Evolutionary conservation across 371 early-diverging fungal species (phyloP), one percentile per base, ranked within the genome.

Genomic region (Saksenaea vasiformis): DNA sequence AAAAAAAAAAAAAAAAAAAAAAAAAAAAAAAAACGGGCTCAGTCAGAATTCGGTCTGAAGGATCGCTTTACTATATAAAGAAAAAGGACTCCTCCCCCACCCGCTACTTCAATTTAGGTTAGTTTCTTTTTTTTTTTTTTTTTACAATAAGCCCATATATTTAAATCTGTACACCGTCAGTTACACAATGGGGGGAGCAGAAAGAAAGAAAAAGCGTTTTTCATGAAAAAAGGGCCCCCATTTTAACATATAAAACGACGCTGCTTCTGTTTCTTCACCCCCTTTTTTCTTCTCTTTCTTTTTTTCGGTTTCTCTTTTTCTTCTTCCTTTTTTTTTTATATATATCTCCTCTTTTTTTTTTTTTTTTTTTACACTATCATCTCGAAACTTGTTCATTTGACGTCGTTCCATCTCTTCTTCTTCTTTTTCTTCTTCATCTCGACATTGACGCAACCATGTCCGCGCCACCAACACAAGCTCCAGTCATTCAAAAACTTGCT

Each of bases 401-500:
- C 41, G 67, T 69, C 55, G 47, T 15, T 56, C 70, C 10, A 61
- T 73, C 56, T 55, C 70, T n/a, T n/a, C n/a, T n/a, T n/a, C n/a
- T n/a, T n/a, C n/a, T n/a, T n/a, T n/a, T n/a, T n/a, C n/a, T n/a
- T n/a, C n/a, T n/a, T 38, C 75, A 69, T 39, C 70, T 65, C 56
- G 37, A 38, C 59, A 54, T 44, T 44, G 27, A 54, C 35, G 17
- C 62, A 59, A 47, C 62, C 47, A 39, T 61, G 59, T 43, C 71
- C 56, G 58, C 67, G 26, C 31, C 59, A 26, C 61, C 66, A 44
- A 61, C 65, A 51, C 27, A 60, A 56, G 57, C 69, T 13, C 66
- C 79, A 31, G 67, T 71, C 56, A 71, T 85, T 19, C 90, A 91
- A 71, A 84, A 85, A 38, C 75, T 93, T 47, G 81, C 84, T 38